Base-by-base conservation (phyloP, 1,284 basidiomycete species). In the Anthracocystis panici-leucophaei region DNA sequence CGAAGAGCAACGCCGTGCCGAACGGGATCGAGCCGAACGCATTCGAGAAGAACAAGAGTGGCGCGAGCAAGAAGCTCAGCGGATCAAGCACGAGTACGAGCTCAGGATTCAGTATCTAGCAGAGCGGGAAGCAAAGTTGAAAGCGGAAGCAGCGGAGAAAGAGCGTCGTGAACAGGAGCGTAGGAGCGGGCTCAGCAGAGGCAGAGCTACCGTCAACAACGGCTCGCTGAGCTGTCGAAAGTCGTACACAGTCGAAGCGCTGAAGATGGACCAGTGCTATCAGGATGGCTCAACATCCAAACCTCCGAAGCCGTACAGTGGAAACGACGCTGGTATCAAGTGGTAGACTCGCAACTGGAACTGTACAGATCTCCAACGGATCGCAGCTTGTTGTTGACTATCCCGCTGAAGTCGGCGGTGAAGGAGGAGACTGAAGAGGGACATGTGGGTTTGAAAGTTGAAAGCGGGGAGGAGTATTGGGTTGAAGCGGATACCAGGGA, bases 11-110 rank as follows among this genome's bases (percentile, higher is more conserved):
- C 46, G 67, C 0, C 33, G 33, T 18, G 38, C 44, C 11, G 61
- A 64, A 16, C 45, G 46, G 20, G 49, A 57, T 3, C 48, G 52
- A 23, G 67, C 67, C 5, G 42, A 38, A 7, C 57, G 60, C 8
- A 57, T 57, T 5, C 33, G 57, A n/a, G 57, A 59, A 18, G 62
- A 65, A 40, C 52, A 49, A 12, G 50, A 60, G 31, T 54, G 54
- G 67, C 48, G 61, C 31, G 57, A 64, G 40, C 46, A 61, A 21
- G 62, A 69, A 42, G 66, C 66, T 0, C 46, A 58, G 10, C 51
- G 66, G 4, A 40, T 64, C 41, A 64, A 63, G 51, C 46, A 52
- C 6, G 66, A 69, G 40, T 64, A 69, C 46, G 66, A 69, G 55
- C 12, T 59, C 46, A 55, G 63, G 27, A 58, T 63, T 5, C 51